Conservation (phyloP, 805 yeast species). For the Ogataea degrootiae region DNA sequence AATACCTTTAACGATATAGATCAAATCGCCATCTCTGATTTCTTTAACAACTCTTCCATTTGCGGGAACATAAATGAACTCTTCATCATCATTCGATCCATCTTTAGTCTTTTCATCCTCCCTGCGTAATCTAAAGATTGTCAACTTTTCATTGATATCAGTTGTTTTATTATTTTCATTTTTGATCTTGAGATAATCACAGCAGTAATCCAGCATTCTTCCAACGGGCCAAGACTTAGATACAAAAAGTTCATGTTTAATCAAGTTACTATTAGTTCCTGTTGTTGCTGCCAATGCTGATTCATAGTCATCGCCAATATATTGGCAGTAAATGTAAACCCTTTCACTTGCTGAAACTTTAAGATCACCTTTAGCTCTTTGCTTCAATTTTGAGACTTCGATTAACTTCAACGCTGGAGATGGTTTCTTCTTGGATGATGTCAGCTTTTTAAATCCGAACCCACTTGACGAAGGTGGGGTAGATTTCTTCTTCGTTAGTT, state of each 20-base stretch:
- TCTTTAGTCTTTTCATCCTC: constrained; percentile 27
- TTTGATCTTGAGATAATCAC: constrained; percentile 41
- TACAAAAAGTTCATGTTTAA: constrained; percentile 37
- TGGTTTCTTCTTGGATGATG: constrained; percentile 1
- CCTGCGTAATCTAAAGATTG: constrained; percentile 38
- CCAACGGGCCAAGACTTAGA: constrained; percentile 60
- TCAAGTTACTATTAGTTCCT: constrained; percentile 3
- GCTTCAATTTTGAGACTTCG: constrained; percentile 37
- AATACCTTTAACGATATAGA: constrained; percentile 51
- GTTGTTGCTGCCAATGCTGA: constrained; percentile 2
- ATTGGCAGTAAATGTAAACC: constrained; percentile 44
- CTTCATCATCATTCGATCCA: constrained; percentile 15
- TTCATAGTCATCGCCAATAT: constrained; percentile 29
- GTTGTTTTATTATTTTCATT: constrained; percentile 46
- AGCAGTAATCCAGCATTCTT: constrained; percentile 48
- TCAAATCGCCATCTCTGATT: constrained; percentile 44
- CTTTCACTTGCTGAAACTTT: constrained; percentile 40
- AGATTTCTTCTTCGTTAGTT: constrained; percentile 5
- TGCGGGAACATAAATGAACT: constrained; percentile 29
- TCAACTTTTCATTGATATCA: constrained; percentile 37
- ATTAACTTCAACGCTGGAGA: constrained; percentile 25
- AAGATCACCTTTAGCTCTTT: constrained; percentile 48
- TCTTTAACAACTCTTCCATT: constrained; percentile 37
- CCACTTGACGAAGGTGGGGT: constrained; percentile 2
- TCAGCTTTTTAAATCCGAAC: not conserved